A percentile compares a stretch with the other conserved stretches of the same genome.
phyloP scores from a whole-genome alignment of 768 basidiomycete genomes.

The Bullera alba region DNA sequence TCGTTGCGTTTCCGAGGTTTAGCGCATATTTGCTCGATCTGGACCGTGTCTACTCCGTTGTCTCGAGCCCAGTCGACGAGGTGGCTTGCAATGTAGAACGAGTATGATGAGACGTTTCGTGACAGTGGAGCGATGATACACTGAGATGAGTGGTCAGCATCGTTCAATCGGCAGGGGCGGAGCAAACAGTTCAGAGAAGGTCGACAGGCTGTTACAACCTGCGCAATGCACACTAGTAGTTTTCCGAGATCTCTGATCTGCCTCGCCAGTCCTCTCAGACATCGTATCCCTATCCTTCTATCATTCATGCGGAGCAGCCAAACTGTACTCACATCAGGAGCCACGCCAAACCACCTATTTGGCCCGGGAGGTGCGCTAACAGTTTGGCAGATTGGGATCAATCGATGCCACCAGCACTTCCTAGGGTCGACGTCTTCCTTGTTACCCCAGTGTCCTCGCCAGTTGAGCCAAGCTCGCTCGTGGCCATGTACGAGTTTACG shows the following conservation, averaged over 20 bases:
- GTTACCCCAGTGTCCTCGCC: conserved; percentile 33
- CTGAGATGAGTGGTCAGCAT: too few species aligned
- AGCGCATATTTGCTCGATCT: conserved; percentile 27
- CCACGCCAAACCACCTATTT: conserved; percentile 24
- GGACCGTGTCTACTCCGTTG: conserved; percentile 12
- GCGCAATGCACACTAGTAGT: too few species aligned
- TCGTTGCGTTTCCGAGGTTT: conserved; percentile 9
- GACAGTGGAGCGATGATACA: conserved; percentile 28
- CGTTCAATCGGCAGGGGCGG: too few species aligned
- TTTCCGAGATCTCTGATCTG: too few species aligned
- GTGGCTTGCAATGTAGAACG: conserved; percentile 17
- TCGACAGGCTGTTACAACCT: too few species aligned
- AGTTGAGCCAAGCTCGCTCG: conserved; percentile 35
- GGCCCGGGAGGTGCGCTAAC: conserved; percentile 33
- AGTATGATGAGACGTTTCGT: conserved; percentile 10
- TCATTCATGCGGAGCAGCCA: too few species aligned
- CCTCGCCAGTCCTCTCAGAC: too few species aligned
- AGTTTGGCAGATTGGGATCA: conserved; percentile 27
- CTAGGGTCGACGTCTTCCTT: conserved; percentile 28
- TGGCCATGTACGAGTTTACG: conserved; percentile 9
- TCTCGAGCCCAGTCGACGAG: conserved; percentile 11
- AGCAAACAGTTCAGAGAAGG: too few species aligned
- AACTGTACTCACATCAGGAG: conserved; percentile 28
- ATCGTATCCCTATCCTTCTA: too few species aligned
- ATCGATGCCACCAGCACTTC: conserved; percentile 36